Percentiles rank a stretch among this genome's conserved stretches.
Conservation (phyloP, 805 yeast species). For the Trichomonascus vanleenenianus region DNA sequence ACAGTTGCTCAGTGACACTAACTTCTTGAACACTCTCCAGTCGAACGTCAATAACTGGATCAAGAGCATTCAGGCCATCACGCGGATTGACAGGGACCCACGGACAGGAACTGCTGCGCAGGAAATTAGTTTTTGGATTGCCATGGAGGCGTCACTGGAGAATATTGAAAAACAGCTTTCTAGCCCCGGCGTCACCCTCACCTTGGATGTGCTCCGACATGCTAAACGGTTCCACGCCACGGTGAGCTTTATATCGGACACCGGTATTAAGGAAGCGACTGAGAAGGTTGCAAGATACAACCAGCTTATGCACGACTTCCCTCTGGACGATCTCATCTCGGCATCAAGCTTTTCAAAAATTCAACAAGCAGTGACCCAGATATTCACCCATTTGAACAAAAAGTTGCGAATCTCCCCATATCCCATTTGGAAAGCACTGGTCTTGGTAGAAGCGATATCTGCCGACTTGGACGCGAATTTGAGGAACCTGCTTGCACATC, state of each 20-base stretch:
- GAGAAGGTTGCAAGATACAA: constrained; percentile 48
- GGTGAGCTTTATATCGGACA: constrained; percentile 62
- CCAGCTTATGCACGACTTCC: constrained; percentile 60
- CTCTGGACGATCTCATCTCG: constrained; percentile 49
- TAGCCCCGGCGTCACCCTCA: constrained; percentile 44
- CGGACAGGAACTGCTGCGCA: constrained; percentile 51
- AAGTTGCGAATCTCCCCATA: constrained; percentile 51
- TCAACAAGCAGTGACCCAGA: constrained; percentile 35
- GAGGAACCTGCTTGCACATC: constrained; percentile 30
- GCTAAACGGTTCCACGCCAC: constrained; percentile 80
- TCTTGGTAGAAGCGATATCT: constrained; percentile 58
- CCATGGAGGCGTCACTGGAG: constrained; percentile 53
- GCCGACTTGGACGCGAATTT: constrained; percentile 45
- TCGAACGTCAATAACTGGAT: constrained; percentile 68
- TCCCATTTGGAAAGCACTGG: constrained; percentile 57
- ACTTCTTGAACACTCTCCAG: constrained; percentile 62
- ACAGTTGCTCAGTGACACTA: constrained; percentile 39
- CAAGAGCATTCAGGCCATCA: constrained; percentile 48
- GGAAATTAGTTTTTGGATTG: constrained; percentile 73
- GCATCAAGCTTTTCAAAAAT: constrained; percentile 40
- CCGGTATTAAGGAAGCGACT: constrained; percentile 53
- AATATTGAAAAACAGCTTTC: constrained; percentile 52
- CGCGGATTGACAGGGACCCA: constrained; percentile 46
- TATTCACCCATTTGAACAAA: constrained; percentile 54
- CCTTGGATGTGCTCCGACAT: constrained; percentile 52